Evolutionary conservation across 768 basidiomycete genomes (phyloP).

Genomic region (Lepiota subincarnata): DNA sequence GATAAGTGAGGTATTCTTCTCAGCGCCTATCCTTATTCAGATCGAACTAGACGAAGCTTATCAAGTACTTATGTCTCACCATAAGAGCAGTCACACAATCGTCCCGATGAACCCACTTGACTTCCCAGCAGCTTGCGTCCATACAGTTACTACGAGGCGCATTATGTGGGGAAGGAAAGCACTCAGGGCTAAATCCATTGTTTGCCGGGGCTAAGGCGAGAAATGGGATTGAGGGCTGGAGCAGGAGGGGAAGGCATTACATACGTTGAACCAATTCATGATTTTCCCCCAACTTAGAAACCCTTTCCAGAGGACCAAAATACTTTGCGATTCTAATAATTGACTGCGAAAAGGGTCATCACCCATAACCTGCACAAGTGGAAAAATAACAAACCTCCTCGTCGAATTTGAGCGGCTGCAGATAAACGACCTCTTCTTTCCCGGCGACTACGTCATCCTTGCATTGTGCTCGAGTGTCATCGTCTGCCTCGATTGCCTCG

Average conservation of each 20-base stretch:
- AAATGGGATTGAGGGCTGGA: too few relatives aligned
- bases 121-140: conserved; percentile 64
- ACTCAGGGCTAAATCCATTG: background rate
- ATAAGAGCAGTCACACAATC: conserved; percentile 70
- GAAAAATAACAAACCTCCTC: conserved; percentile 40
- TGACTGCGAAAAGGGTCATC: conserved; percentile 31
- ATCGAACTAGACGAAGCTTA: background rate
- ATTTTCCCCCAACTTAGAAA: conserved; percentile 25
- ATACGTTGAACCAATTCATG: conserved; percentile 8
- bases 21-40: conserved; percentile 46
- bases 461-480: conserved; percentile 23
- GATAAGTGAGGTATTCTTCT: conserved; percentile 66
- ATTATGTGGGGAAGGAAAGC: conserved; percentile 52
- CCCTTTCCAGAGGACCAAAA: conserved; percentile 65
- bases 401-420: conserved; percentile 58
- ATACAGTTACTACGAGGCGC: conserved; percentile 50
- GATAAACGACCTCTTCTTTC: conserved; percentile 34
- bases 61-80: conserved; percentile 36
- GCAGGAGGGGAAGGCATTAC: background rate
- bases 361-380: background rate
- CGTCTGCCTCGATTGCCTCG: conserved; percentile 45
- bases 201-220: background rate
- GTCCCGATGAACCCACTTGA: conserved; percentile 77
- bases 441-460: conserved; percentile 13
- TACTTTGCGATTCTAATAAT: conserved; percentile 47